Evolutionary conservation across 331 rosid genomes (phyloP).

Genomic region (Saraca asoca): DNA sequence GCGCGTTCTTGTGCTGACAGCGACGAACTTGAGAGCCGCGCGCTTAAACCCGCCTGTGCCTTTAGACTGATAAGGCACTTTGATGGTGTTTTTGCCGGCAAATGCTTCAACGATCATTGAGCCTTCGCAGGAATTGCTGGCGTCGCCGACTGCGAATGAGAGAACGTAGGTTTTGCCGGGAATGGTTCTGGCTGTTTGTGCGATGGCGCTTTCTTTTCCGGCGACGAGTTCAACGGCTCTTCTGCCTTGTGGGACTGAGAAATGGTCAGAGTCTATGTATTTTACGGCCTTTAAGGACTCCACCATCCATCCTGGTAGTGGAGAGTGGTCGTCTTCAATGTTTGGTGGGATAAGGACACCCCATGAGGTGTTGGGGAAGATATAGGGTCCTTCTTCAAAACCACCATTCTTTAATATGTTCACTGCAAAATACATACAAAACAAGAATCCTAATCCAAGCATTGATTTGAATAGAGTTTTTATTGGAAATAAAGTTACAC

Average conservation of each 20-base stretch:
- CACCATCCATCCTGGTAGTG: constrained; percentile 96
- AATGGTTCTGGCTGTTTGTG: constrained; percentile 76
- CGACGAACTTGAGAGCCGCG: constrained; percentile 69
- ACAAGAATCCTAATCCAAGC: too few species aligned
- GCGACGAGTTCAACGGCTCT: constrained; percentile 86
- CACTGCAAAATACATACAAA: constrained; percentile 42
- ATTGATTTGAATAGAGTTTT: too few species aligned
- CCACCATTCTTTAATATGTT: constrained; percentile 79
- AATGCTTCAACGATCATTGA: constrained; percentile 88
- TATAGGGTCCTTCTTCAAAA: constrained; percentile 84
- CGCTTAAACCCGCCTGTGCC: constrained; percentile 90
- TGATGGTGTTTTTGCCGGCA: constrained; percentile 66
- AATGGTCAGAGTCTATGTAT: constrained; percentile 80
- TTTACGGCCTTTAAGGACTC: constrained; percentile 93
- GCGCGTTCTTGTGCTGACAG: constrained; percentile 54
- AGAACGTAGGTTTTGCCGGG: constrained; percentile 72
- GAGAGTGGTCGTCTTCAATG: constrained; percentile 91
- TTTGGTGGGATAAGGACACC: constrained; percentile 96
- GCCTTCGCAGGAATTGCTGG: constrained; percentile 86
- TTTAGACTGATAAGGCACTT: constrained; percentile 88
- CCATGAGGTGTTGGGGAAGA: constrained; percentile 80
- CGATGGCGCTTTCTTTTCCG: constrained; percentile 94
- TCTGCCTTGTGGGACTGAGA: constrained; percentile 75
- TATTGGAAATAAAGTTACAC: too few species aligned
- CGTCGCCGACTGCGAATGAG: constrained; percentile 81